These are phyloP conservation scores for Citrus inodora DNA, from an alignment of 345 rosid genomes.

Conservation along the genomic window DNA sequence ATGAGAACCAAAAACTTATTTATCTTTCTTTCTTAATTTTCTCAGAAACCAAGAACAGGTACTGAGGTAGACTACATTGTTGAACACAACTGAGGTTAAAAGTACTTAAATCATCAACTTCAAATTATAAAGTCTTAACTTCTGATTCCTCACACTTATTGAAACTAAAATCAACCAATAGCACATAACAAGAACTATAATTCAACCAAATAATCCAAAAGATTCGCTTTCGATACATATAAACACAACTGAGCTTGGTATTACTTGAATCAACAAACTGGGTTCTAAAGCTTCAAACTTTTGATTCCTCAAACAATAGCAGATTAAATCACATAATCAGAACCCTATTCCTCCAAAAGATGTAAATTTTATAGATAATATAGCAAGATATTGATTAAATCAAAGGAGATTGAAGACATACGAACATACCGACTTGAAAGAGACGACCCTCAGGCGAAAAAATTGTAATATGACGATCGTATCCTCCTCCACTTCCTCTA, in stretches of 20 bases:
- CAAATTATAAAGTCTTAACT: too few species aligned
- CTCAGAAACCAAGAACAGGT: slow-evolving; percentile 3
- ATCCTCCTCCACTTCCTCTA: slow-evolving; percentile 68
- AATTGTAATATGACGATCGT: slow-evolving; percentile 70
- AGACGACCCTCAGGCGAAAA: slow-evolving; percentile 75
- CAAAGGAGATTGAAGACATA: neutral
- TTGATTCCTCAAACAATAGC: neutral
- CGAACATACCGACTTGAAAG: slow-evolving; percentile 59
- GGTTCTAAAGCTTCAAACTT: neutral
- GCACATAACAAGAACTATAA: neutral
- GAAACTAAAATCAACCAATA: neutral
- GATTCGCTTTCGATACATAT: neutral
- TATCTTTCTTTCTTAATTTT: neutral
- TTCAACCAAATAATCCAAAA: neutral
- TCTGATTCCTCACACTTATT: neutral
- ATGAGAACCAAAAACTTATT: neutral
- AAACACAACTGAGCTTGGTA: neutral
- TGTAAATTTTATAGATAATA: neutral
- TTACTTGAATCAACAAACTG: neutral
- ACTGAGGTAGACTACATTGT: neutral
- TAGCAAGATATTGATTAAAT: neutral
- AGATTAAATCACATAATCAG: neutral
- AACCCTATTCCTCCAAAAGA: neutral
- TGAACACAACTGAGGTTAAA: neutral
- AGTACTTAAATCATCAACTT: neutral